Evolutionary conservation across 179 eudicot genomes (phyloP).

Genomic region (Drosera spatulata): DNA sequence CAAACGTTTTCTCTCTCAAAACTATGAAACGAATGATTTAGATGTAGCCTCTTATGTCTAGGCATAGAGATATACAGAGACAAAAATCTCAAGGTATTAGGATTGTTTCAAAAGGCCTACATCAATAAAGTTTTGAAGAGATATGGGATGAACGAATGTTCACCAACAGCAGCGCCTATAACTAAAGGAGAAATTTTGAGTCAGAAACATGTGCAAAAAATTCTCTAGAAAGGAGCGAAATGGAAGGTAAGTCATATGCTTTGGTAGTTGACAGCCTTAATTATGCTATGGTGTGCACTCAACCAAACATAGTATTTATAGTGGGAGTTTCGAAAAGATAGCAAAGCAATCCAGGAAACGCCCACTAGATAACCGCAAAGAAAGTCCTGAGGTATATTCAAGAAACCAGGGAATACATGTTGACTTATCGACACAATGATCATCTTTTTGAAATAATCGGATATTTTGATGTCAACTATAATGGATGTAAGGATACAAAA

Average conservation of each 20-base stretch:
- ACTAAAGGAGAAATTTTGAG: not conserved
- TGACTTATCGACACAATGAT: not conserved
- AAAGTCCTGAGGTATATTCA: not conserved
- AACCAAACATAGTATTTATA: not conserved
- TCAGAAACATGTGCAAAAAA: not conserved
- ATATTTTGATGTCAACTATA: not conserved
- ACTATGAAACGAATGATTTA: not conserved
- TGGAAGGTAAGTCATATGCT: not conserved
- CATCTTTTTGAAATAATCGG: not conserved
- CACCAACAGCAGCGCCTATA: not conserved
- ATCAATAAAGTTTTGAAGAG: not conserved
- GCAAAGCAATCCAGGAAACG: not conserved
- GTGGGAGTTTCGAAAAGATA: not conserved
- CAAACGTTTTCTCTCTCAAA: not conserved
- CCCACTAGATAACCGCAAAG: not conserved
- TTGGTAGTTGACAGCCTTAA: not conserved
- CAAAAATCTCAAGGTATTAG: not conserved
- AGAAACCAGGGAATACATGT: not conserved
- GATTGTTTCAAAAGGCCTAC: constrained; percentile 3
- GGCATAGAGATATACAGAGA: not conserved
- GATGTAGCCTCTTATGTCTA: not conserved
- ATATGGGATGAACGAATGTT: not conserved
- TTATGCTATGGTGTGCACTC: not conserved
- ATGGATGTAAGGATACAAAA: no score
- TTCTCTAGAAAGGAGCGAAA: not conserved